phyloP scores from a whole-genome alignment of 2,329 filamentous ascomycete genomes.

The Fusarium sp. region DNA sequence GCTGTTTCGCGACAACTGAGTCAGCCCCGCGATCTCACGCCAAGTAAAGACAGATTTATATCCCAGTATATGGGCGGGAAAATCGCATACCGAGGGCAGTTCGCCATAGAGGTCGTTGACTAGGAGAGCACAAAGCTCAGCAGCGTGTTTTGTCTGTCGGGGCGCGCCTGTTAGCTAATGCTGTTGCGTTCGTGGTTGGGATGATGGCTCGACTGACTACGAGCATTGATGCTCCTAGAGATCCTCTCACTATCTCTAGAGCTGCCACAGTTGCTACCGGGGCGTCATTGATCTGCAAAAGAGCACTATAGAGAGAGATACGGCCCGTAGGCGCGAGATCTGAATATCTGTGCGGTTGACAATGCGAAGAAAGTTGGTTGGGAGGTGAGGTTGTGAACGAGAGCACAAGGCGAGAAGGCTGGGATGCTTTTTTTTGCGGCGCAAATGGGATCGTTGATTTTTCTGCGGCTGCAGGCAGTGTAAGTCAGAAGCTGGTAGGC shows the following conservation, averaged over 20 bases:
- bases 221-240: conserved; percentile 76
- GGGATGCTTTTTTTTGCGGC: conserved; percentile 38
- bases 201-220: conserved; percentile 58
- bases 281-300: conserved; percentile 64
- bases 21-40: conserved; percentile 44
- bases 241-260: conserved; percentile 84
- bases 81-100: conserved; percentile 82
- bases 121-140: conserved; percentile 90
- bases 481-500: conserved; percentile 39
- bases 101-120: conserved; percentile 92
- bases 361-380: conserved; percentile 1
- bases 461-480: conserved; percentile 33
- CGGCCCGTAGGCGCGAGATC: conserved; percentile 2
- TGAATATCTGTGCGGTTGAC: background rate
- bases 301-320: conserved; percentile 14
- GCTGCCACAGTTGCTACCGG: conserved; percentile 77
- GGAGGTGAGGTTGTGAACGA: conserved; percentile 6
- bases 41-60: conserved; percentile 10
- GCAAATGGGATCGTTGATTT: conserved; percentile 42
- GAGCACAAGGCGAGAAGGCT: conserved; percentile 23
- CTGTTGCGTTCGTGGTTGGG: conserved; percentile 26
- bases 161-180: conserved; percentile 36
- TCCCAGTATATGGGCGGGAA: conserved; percentile 21
- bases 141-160: conserved; percentile 74
- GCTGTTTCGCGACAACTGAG: conserved; percentile 62